phyloP scores from a whole-genome alignment of 129 eudicot genomes.

The Saussurea involucrata region DNA sequence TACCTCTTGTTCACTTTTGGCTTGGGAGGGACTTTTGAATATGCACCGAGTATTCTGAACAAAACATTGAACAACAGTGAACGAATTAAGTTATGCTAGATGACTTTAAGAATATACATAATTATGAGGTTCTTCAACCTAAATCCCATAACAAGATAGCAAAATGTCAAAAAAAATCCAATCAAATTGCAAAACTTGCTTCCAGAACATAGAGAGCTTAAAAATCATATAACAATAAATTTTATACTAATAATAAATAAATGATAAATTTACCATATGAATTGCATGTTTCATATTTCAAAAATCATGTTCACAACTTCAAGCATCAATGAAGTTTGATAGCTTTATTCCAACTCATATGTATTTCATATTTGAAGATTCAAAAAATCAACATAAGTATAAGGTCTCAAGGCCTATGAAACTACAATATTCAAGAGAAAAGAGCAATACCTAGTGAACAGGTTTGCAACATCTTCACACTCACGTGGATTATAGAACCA shows the following conservation, averaged over 20 bases:
- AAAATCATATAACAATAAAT: not conserved
- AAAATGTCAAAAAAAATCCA: not conserved
- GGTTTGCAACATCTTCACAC: constrained; percentile 89
- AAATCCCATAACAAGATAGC: not conserved
- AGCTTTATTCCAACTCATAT: not conserved
- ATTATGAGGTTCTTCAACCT: not conserved
- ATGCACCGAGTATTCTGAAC: constrained; percentile 68
- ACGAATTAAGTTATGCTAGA: not conserved
- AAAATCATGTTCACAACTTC: not conserved
- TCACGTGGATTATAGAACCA: constrained; percentile 85
- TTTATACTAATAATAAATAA: not conserved
- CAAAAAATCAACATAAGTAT: not conserved
- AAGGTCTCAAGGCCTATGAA: not conserved
- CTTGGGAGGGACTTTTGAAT: constrained; percentile 69
- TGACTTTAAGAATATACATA: not conserved
- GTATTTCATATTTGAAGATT: not conserved
- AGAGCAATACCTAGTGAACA: constrained; percentile 64
- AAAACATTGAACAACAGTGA: not conserved
- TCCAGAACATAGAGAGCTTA: not conserved
- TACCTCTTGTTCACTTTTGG: constrained; percentile 40
- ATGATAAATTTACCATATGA: not conserved
- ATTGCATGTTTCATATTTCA: not conserved
- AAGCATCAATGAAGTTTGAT: not conserved
- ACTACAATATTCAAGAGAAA: not conserved
- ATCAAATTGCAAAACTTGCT: not conserved